Evolutionary conservation across 1,284 basidiomycete genomes (phyloP).

Genomic region (Austroboletus niveus): DNA sequence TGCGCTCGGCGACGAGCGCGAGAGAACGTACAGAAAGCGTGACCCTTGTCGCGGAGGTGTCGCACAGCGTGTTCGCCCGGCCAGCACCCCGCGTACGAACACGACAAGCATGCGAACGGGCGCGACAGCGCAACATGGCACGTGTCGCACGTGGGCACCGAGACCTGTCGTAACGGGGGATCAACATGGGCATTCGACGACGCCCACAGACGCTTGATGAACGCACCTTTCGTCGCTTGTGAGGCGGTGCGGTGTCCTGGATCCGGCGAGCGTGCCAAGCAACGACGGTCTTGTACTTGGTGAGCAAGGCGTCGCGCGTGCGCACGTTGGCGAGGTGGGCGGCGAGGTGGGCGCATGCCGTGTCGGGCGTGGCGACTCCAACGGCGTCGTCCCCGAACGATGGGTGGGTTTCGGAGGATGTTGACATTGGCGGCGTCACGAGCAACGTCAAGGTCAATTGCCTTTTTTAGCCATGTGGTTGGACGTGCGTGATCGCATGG

Average conservation of each 20-base stretch:
- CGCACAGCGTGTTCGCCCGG: conserved; percentile 48
- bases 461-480: conserved; percentile 12
- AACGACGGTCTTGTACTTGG: conserved; percentile 39
- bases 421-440: conserved; percentile 23
- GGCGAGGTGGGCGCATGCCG: conserved; percentile 21
- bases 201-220: too few relatives aligned
- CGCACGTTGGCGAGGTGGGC: conserved; percentile 29
- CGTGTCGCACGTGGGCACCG: conserved; percentile 59
- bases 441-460: conserved; percentile 1
- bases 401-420: conserved; percentile 29
- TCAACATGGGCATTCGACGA: too few relatives aligned
- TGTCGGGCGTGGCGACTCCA: conserved; percentile 3
- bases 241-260: conserved; percentile 34
- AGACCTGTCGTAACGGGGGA: conserved; percentile 26
- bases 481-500: too few relatives aligned
- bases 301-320: conserved; percentile 25
- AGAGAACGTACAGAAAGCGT: conserved; percentile 58
- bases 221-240: conserved; percentile 46
- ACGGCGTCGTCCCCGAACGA: conserved; percentile 30
- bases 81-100: conserved; percentile 76
- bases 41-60: conserved; percentile 57
- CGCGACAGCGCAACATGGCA: conserved; percentile 60
- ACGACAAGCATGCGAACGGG: conserved; percentile 82
- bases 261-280: conserved; percentile 39
- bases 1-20: background rate